phyloP scores from a whole-genome alignment of 257 asterid genomes.

The Datura wrightii region DNA sequence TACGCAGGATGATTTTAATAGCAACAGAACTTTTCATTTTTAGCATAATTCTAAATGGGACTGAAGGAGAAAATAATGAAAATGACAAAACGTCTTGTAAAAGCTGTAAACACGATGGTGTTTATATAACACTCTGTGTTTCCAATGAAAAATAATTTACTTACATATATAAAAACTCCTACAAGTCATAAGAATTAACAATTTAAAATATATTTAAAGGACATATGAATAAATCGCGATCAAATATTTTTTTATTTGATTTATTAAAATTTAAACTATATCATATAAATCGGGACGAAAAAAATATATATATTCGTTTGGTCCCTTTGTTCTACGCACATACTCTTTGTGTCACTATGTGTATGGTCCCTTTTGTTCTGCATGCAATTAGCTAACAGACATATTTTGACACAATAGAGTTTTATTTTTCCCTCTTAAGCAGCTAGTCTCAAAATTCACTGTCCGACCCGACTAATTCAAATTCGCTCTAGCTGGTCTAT shows the following conservation, averaged over 20 bases:
- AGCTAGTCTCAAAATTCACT: background rate
- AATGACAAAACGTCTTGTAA: background rate
- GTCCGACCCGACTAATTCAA: background rate
- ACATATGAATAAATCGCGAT: too few relatives aligned
- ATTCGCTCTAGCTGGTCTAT: background rate
- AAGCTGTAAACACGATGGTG: background rate
- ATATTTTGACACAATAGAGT: background rate
- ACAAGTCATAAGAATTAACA: too few relatives aligned
- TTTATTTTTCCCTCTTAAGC: background rate
- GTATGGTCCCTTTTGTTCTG: background rate
- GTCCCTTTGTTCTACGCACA: background rate
- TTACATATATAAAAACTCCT: too few relatives aligned
- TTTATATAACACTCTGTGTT: too few relatives aligned
- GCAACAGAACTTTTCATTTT: too few relatives aligned
- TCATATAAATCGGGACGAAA: too few relatives aligned
- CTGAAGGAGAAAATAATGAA: background rate
- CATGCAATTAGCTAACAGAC: background rate
- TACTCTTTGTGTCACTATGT: background rate
- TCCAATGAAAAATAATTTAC: too few relatives aligned
- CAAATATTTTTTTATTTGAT: too few relatives aligned
- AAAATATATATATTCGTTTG: too few relatives aligned
- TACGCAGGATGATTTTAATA: too few relatives aligned
- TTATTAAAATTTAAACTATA: too few relatives aligned
- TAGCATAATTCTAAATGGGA: background rate
- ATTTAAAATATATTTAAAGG: too few relatives aligned